Percentiles rank a stretch among this genome's conserved stretches.
Conservation (phyloP, 768 basidiomycete genomes). For the Kwoniella sp. region DNA sequence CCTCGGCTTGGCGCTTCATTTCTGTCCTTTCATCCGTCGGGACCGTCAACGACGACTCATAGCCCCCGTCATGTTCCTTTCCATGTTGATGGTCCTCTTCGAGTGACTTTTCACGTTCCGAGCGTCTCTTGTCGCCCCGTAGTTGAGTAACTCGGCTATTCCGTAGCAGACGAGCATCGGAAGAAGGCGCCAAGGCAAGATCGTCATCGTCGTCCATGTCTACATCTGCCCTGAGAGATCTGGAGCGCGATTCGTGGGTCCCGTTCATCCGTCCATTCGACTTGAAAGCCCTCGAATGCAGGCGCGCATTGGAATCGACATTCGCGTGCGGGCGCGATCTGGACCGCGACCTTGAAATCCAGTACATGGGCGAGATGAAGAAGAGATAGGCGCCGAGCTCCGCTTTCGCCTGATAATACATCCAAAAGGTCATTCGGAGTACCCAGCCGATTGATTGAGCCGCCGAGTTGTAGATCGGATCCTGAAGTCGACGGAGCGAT, state of each 20-base stretch:
- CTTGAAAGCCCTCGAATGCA: not conserved
- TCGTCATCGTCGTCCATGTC: not conserved
- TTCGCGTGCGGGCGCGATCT: not conserved
- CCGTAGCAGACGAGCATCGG: not conserved
- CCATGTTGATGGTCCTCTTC: not conserved
- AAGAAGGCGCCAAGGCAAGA: not conserved
- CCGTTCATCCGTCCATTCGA: not conserved
- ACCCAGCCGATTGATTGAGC: not conserved
- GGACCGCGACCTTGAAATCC: conserved; percentile 30
- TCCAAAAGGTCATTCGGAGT: conserved; percentile 5
- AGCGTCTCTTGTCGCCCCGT: not conserved
- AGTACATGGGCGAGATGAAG: conserved; percentile 28
- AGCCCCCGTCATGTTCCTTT: not conserved
- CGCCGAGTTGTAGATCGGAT: conserved; percentile 9
- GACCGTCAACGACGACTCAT: not conserved
- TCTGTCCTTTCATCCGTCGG: not conserved
- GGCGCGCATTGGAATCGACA: not conserved
- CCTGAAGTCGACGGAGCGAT: not conserved
- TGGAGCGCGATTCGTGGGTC: not conserved
- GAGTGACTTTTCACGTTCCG: not conserved
- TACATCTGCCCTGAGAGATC: not conserved
- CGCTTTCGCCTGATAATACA: conserved; percentile 16
- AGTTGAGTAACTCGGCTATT: not conserved
- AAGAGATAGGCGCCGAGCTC: conserved; percentile 6
- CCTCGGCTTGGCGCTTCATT: not conserved